Evolutionary conservation across 2,329 filamentous ascomycete species (phyloP).

Genomic region (Didymella exigua): DNA sequence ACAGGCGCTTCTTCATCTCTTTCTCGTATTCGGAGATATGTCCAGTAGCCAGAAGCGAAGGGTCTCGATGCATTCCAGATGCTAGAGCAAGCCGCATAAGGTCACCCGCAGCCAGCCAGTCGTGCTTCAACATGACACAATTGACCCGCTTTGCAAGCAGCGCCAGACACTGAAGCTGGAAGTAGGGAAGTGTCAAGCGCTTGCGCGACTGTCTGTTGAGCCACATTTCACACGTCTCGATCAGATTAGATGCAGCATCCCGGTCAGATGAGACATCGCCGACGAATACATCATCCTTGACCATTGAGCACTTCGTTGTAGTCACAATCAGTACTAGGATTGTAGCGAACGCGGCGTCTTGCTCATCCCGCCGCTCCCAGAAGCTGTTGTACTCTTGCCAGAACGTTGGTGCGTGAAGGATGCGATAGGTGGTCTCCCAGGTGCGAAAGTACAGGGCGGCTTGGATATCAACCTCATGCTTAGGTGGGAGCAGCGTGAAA

Average conservation of each 20-base stretch:
- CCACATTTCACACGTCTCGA: constrained; percentile 52
- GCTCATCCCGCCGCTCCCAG: constrained; percentile 47
- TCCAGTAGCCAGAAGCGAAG: constrained; percentile 43
- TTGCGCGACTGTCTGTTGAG: constrained; percentile 56
- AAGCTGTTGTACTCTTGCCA: constrained; percentile 56
- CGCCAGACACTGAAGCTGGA: constrained; percentile 59
- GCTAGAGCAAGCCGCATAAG: constrained; percentile 60
- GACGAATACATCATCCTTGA: constrained; percentile 45
- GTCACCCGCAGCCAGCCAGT: constrained; percentile 59
- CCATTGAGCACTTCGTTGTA: constrained; percentile 45
- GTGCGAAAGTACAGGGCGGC: constrained; percentile 56
- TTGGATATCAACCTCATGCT: constrained; percentile 50
- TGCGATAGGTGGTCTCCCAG: constrained; percentile 59
- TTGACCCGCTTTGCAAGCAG: constrained; percentile 58
- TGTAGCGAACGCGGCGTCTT: constrained; percentile 46
- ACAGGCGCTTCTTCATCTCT: constrained; percentile 62
- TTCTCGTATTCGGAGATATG: constrained; percentile 52
- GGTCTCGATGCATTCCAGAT: constrained; percentile 60
- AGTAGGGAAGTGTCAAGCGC: constrained; percentile 56
- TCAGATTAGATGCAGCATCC: constrained; percentile 47
- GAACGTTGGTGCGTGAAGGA: constrained; percentile 61
- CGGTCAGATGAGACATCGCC: constrained; percentile 53
- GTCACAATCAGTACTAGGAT: constrained; percentile 50
- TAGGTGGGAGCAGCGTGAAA: constrained; percentile 45
- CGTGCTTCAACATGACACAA: constrained; percentile 60